These are phyloP conservation scores for Candida succiphila DNA, from an alignment of 805 yeast species.

Conservation along the genomic window DNA sequence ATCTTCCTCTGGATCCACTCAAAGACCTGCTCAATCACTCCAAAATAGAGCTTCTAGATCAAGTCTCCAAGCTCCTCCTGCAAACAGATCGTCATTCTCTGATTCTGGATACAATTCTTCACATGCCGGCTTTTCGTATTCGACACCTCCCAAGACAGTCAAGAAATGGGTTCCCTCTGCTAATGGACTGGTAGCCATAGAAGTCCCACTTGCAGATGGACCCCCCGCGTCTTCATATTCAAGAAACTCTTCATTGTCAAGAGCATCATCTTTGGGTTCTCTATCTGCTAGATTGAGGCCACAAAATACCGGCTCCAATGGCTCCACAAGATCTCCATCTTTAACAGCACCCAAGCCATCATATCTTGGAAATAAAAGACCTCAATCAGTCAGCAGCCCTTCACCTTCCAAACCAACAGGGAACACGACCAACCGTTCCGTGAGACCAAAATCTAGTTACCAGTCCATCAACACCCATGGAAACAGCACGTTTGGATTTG, in stretches of 20 bases:
- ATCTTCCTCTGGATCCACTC: conserved; percentile 3
- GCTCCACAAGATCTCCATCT: conserved; percentile 9
- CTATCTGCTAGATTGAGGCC: conserved; percentile 8
- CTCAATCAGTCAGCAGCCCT: background rate
- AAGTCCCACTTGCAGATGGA: conserved; percentile 45
- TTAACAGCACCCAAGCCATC: conserved; percentile 10
- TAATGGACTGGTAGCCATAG: conserved; percentile 57
- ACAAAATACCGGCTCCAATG: too few relatives aligned
- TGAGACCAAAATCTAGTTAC: conserved; percentile 10
- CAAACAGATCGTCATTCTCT: conserved; percentile 11
- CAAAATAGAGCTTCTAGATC: conserved; percentile 2
- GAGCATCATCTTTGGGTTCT: conserved; percentile 16
- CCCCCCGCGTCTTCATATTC: conserved; percentile 7
- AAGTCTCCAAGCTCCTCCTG: conserved; percentile 2
- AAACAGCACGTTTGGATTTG: conserved; percentile 5
- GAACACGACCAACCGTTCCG: conserved; percentile 2
- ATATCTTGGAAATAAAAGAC: too few relatives aligned
- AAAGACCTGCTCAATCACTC: conserved; percentile 1
- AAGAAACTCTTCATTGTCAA: conserved; percentile 4
- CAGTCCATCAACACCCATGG: conserved; percentile 14
- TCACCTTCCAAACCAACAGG: background rate
- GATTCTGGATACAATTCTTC: background rate
- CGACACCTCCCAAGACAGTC: conserved; percentile 32
- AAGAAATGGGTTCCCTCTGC: conserved; percentile 70
- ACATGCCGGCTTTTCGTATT: background rate